Evolutionary conservation across 1,284 basidiomycete genomes (phyloP), one percentile per base, ranked within the genome.

Genomic region (Apiotrichum montevideense): DNA sequence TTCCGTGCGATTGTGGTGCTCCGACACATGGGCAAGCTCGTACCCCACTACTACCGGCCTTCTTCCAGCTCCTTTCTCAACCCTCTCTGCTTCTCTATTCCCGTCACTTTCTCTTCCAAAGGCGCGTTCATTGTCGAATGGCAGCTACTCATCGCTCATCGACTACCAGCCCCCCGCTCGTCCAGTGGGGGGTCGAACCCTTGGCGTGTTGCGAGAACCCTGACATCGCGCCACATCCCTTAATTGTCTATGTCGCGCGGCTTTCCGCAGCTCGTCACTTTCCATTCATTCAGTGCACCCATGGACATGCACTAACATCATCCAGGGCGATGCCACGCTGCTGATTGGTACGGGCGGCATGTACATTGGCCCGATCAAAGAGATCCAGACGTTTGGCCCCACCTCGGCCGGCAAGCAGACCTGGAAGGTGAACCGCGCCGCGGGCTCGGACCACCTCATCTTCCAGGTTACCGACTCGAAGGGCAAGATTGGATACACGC

Each of bases 381-480:
- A 66, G 42, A 52, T 64, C 51, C 59, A 62, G 35, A 60, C 56
- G 32, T 41, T 72, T 42, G 14, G 21, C 13, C 53, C 47, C 42
- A 32, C 55, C 46, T 54, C 58, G 15, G 63, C 59, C 46, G 43
- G 35, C 33, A 64, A 62, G 35, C 60, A 62, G 29, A 49, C 57
- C 11, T 75, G 72, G 72, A 63, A 54, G 8, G 72, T 76, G 55
- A 63, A 58, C 46, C 59, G 68, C 48, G 39, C 68, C 6, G 48
- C 63, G 1, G 70, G 67, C 11, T 61, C 61, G 5, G 61, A 62
- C 48, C 21, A 50, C 10, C 56, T 76, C 55, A 68, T 71, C 58
- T 76, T 76, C 64, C 63, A 70, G 56, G 60, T 76, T 7, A 71
- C 65, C 13, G 74, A 75, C 55, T 57, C 67, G 4, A 57, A 47